phyloP scores from a whole-genome alignment of 768 basidiomycete genomes.

The Podaxis sp. region DNA sequence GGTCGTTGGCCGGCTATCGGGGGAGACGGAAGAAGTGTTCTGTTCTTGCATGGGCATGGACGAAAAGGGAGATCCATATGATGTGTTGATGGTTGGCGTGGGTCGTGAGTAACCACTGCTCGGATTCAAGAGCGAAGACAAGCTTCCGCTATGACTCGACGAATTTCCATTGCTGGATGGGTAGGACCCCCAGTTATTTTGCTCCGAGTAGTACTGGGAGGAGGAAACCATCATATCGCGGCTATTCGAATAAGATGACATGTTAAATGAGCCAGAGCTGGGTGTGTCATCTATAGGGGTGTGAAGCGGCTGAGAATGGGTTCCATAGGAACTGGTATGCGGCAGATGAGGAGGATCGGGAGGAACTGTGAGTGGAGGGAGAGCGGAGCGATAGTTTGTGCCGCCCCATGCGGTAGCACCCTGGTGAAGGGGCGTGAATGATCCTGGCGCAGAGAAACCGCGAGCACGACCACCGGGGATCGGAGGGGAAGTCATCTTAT shows the following conservation, averaged over 20 bases:
- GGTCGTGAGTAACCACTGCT: conserved; percentile 59
- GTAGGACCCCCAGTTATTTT: conserved; percentile 51
- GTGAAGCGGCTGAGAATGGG: conserved; percentile 61
- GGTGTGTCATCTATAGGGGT: conserved; percentile 69
- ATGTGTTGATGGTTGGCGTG: conserved; percentile 69
- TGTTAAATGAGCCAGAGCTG: conserved; percentile 42
- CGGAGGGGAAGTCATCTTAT: conserved; percentile 36
- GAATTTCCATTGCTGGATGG: conserved; percentile 46
- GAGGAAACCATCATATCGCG: conserved; percentile 52
- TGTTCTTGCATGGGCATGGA: conserved; percentile 67
- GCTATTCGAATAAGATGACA: conserved; percentile 42
- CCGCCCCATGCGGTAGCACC: conserved; percentile 58
- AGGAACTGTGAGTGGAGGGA: conserved; percentile 84
- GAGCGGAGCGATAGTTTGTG: conserved; percentile 58
- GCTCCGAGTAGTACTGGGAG: conserved; percentile 58
- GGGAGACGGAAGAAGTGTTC: conserved; percentile 74
- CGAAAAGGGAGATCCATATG: conserved; percentile 70
- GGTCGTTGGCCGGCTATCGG: conserved; percentile 83
- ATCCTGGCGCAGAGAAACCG: conserved; percentile 82
- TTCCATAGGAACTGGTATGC: conserved; percentile 55
- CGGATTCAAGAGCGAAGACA: conserved; percentile 80
- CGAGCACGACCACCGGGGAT: conserved; percentile 57
- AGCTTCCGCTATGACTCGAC: conserved; percentile 67
- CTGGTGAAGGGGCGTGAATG: conserved; percentile 71
- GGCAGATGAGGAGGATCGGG: conserved; percentile 66